Conservation (phyloP, 2,329 filamentous ascomycete genomes). For the Phyllosticta citrichinensis region DNA sequence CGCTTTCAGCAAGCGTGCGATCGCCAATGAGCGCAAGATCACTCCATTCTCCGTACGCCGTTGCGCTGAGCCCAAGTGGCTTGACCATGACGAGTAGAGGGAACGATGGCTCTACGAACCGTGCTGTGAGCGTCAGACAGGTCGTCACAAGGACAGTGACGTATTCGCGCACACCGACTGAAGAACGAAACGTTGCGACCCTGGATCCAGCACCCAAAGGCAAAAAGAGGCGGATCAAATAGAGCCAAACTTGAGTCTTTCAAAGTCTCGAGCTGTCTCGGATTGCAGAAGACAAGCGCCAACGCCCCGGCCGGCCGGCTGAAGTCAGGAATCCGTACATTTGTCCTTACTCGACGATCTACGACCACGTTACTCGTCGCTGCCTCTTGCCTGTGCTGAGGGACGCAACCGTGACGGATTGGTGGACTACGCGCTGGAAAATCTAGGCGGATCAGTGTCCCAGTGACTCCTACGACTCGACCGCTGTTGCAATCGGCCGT, state of each 20-base stretch:
- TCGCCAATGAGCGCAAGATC: slow-evolving; percentile 57
- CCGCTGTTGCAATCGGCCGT: not conserved
- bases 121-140: slow-evolving; percentile 64
- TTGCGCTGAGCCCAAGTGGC: slow-evolving; percentile 64
- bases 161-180: slow-evolving; percentile 53
- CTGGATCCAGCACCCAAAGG: slow-evolving; percentile 87
- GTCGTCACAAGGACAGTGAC: slow-evolving; percentile 92
- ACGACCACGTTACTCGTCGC: too few relatives aligned
- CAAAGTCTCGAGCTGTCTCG: not conserved
- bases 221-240: slow-evolving; percentile 71
- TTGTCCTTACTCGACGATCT: too few relatives aligned
- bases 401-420: not conserved
- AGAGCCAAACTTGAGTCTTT: slow-evolving; percentile 13
- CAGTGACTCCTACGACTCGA: not conserved
- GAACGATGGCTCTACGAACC: slow-evolving; percentile 38
- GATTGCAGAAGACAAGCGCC: not conserved
- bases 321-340: not conserved
- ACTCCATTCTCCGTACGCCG: slow-evolving; percentile 64
- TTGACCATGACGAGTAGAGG: slow-evolving; percentile 62
- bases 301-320: not conserved
- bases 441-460: not conserved
- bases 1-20: slow-evolving; percentile 46
- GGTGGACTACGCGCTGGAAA: not conserved
- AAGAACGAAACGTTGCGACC: slow-evolving; percentile 36
- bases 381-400: too few relatives aligned